Conservation (phyloP, 257 asterid genomes). For the Schizonepeta tenuifolia region DNA sequence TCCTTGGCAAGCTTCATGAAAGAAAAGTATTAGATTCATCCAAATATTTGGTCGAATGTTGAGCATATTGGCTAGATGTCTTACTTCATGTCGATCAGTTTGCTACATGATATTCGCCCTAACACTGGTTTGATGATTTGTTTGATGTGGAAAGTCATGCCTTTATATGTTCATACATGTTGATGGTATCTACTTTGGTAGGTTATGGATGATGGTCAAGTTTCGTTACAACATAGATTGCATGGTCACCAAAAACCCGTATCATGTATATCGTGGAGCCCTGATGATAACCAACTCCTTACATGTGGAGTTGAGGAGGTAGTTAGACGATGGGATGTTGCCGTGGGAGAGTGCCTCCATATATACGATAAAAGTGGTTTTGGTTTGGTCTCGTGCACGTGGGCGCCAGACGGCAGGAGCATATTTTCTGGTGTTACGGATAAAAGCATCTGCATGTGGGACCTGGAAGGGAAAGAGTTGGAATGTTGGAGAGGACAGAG, state of each 20-base stretch:
- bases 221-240: slow-evolving; percentile 36
- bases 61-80: slow-evolving; percentile 3
- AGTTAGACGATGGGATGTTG: slow-evolving; percentile 81
- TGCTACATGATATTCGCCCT: neutral
- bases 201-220: slow-evolving; percentile 38
- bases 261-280: slow-evolving; percentile 83
- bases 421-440: slow-evolving; percentile 77
- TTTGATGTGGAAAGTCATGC: neutral
- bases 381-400: slow-evolving; percentile 85
- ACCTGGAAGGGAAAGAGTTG: slow-evolving; percentile 80
- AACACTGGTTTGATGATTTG: neutral
- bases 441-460: slow-evolving; percentile 88
- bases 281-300: slow-evolving; percentile 71
- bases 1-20: too few relatives aligned
- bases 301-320: slow-evolving; percentile 89
- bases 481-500: slow-evolving; percentile 86
- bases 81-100: neutral
- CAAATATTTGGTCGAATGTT: too few relatives aligned
- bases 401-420: slow-evolving; percentile 77
- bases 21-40: too few relatives aligned
- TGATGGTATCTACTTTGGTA: slow-evolving; percentile 19
- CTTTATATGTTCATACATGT: neutral
- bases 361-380: slow-evolving; percentile 66
- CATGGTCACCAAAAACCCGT: slow-evolving; percentile 73
- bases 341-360: slow-evolving; percentile 75